Evolutionary conservation across 2,329 filamentous ascomycete genomes (phyloP).

Genomic region (Phaeomoniella chlamydospora): DNA sequence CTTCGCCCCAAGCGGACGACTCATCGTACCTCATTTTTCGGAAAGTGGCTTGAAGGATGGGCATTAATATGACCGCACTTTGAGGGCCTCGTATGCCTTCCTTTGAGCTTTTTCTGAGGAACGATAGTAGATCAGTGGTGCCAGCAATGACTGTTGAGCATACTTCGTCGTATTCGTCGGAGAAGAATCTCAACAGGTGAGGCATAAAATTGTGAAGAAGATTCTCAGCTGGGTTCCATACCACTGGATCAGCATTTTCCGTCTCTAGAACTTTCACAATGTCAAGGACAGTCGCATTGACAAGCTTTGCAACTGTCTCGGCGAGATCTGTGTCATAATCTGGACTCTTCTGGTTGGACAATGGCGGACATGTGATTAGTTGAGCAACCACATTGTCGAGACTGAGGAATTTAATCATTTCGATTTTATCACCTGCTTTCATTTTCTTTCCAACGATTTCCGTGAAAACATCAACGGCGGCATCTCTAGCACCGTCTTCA

Average conservation of each 20-base stretch:
- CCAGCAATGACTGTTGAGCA: slow-evolving; percentile 92
- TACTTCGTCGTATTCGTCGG: slow-evolving; percentile 95
- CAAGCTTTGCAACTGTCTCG: slow-evolving; percentile 86
- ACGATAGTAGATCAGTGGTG: slow-evolving; percentile 80
- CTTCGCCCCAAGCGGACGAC: slow-evolving; percentile 81
- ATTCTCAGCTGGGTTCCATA: slow-evolving; percentile 61
- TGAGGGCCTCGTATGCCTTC: slow-evolving; percentile 51
- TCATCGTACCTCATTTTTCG: slow-evolving; percentile 97
- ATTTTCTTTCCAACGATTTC: slow-evolving; percentile 98
- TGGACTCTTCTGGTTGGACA: slow-evolving; percentile 66
- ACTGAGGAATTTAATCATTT: slow-evolving; percentile 84
- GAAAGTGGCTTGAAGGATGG: slow-evolving; percentile 83
- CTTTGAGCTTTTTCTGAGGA: slow-evolving; percentile 63
- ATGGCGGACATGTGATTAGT: slow-evolving; percentile 67
- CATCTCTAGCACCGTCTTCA: slow-evolving; percentile 73
- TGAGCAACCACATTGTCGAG: slow-evolving; percentile 73
- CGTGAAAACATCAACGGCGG: slow-evolving; percentile 85
- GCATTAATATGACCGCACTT: slow-evolving; percentile 70
- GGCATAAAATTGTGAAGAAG: slow-evolving; percentile 74
- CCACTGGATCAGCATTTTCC: slow-evolving; percentile 41
- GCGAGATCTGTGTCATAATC: slow-evolving; percentile 92
- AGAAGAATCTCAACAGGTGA: slow-evolving; percentile 82
- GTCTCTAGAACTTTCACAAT: slow-evolving; percentile 77
- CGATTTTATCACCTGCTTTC: slow-evolving; percentile 82
- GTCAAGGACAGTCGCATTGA: slow-evolving; percentile 79